Evolutionary conservation across 345 rosid species (phyloP), one percentile per base, ranked within the genome.

Genomic region (Anastatica hierochuntica): DNA sequence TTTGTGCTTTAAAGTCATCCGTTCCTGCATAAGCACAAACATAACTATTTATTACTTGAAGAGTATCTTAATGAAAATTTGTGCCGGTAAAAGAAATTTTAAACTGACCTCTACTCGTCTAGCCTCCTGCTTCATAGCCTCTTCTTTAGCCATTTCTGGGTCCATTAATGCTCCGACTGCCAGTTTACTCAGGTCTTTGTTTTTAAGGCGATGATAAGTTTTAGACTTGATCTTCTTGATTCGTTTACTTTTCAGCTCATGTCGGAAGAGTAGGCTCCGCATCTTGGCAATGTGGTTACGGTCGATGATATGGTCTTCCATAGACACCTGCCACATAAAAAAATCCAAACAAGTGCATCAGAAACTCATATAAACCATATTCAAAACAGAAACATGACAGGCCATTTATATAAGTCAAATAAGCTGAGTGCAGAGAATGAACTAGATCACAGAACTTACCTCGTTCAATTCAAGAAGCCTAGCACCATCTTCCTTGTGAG

Each of bases 181-280:
- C 17, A 70, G 66, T 64, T 78, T 90, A 36, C 45, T 24, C 67
- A 61, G 77, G 63, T 83, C 90, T 70, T 80, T 88, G 65, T 80
- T 88, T 70, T 67, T 68, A 43, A 85, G 63, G 7, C 90, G 94
- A 58, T 76, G 94, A 63, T 75, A 88, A 38, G 95, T 76, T 75
- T 83, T 92, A 11, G 97, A 88, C 75, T 92, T 85, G 10, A 92
- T 92, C 69, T 85, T 92, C 74, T 85, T 92, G 13, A 88, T 58
- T 24, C 82, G 84, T 72, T 88, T 88, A 60, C 73, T 67, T 74
- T 88, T 92, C 64, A 81, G 36, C 65, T 92, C 98, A 50, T 92
- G 95, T 17, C 77, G 90, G 64, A 85, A 92, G 60, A 92, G 90
- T 60, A 92, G 82, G 66, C 78, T 78, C 58, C 95, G 83, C 84